These are phyloP conservation scores for Torulaspora microellipsoides DNA, from an alignment of 805 yeast genomes.

Conservation along the genomic window DNA sequence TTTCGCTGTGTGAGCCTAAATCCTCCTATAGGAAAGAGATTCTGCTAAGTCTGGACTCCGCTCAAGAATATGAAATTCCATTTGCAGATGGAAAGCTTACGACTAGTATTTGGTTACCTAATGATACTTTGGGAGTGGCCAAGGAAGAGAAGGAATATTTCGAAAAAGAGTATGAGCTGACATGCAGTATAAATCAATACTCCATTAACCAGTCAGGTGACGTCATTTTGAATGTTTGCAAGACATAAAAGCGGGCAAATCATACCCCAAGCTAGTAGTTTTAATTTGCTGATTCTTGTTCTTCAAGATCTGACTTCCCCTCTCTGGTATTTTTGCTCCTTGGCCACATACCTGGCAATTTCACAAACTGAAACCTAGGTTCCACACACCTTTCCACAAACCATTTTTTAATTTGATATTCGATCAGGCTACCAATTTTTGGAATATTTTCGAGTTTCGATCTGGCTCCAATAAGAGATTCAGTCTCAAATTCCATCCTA, in stretches of 20 bases:
- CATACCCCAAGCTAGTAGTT: background rate
- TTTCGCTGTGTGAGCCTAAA: slow-evolving; percentile 1
- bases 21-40: background rate
- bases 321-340: slow-evolving; percentile 53
- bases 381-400: slow-evolving; percentile 90
- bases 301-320: slow-evolving; percentile 22
- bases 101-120: slow-evolving; percentile 40
- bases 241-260: background rate
- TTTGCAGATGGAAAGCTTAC: slow-evolving; percentile 14
- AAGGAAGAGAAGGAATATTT: slow-evolving; percentile 18
- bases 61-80: slow-evolving; percentile 8
- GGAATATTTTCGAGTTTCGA: slow-evolving; percentile 92
- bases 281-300: slow-evolving; percentile 4
- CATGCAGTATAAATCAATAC: slow-evolving; percentile 11
- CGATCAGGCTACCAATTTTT: slow-evolving; percentile 79
- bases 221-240: slow-evolving; percentile 7
- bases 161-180: slow-evolving; percentile 14
- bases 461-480: slow-evolving; percentile 85
- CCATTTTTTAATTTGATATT: slow-evolving; percentile 78
- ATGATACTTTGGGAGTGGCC: slow-evolving; percentile 37
- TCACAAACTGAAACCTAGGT: slow-evolving; percentile 84
- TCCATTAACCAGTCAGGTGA: slow-evolving; percentile 16
- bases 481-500: slow-evolving; percentile 80
- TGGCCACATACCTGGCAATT: slow-evolving; percentile 87
- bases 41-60: background rate